Evolutionary conservation across 331 rosid genomes (phyloP).

Genomic region (Quercus tomentella): DNA sequence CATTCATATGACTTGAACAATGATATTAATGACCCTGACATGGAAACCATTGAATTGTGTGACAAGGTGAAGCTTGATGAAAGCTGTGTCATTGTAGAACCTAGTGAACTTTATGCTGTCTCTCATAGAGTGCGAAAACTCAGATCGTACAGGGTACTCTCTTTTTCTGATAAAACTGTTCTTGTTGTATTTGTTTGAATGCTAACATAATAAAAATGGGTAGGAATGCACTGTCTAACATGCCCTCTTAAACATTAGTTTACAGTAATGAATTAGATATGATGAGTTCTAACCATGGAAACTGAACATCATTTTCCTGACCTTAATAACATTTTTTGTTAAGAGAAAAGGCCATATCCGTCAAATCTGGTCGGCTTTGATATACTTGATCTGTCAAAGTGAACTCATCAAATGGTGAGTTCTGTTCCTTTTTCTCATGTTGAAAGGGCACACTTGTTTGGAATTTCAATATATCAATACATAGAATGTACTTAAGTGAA

Average conservation of each 20-base stretch:
- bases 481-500: background rate
- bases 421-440: background rate
- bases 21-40: conserved; percentile 24
- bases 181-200: background rate
- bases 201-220: background rate
- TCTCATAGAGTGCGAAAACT: conserved; percentile 53
- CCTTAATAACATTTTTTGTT: no score
- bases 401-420: background rate
- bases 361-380: background rate
- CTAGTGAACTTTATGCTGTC: conserved; percentile 46
- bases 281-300: background rate
- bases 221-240: background rate
- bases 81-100: conserved; percentile 49
- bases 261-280: background rate
- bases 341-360: background rate
- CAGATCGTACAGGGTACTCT: conserved; percentile 72
- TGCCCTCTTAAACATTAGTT: background rate
- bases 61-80: conserved; percentile 42
- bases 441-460: background rate
- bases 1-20: conserved; percentile 25
- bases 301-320: background rate
- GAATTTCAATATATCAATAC: background rate
- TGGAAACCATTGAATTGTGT: conserved; percentile 59
- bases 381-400: background rate
- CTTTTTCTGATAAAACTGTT: background rate